Base-by-base conservation (phyloP, 2,329 filamentous ascomycete species). In the Cladophialophora immunda region DNA sequence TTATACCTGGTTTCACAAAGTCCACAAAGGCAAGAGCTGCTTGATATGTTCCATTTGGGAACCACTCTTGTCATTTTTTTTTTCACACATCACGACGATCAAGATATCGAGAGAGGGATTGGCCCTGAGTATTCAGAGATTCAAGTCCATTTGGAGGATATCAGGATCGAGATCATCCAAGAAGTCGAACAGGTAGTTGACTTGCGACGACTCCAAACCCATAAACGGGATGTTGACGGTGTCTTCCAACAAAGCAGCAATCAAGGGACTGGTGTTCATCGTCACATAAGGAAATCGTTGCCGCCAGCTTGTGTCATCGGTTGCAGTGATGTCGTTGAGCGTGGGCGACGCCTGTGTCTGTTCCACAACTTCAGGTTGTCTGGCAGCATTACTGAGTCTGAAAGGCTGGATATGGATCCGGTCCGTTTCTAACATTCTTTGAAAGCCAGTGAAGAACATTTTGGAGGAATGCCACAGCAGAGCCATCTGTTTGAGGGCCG, bases 391-490 rank as follows among this genome's bases (percentile, higher is more conserved):
- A 13, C 27, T 30, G 38, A 25, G 36, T 29, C 13, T 17, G n/a
- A 19, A 38, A 32, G 27, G 32, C 29, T 58, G 32, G 13, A 13
- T 36, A 5, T 41, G 5, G 22, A 45, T 58, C 17, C 11, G 19
- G 27, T 32, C 30, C 8, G 17, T 32, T 38, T n/a, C 22, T n/a
- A 52, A 15, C 13, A 50, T 60, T 9, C n/a, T 27, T 30, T 60
- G 22, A 45, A 77, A 77, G 0, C 76, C 77, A 4, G 70, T 67
- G 13, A 74, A 67, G 34, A 79, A 76, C 36, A 80, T 73, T 22
- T 76, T 75, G 3, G 78, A 77, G 0, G 76, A 77, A 6, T 75
- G 77, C 78, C 78, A 80, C 76, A 78, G 78, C 2, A 59, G 60
- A 17, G 70, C 65, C 17, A 80, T 68, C 66, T 80, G 74, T 19